These are phyloP conservation scores for Gaeumannomyces tritici DNA, from an alignment of 2,329 filamentous ascomycete genomes.

Conservation along the genomic window DNA sequence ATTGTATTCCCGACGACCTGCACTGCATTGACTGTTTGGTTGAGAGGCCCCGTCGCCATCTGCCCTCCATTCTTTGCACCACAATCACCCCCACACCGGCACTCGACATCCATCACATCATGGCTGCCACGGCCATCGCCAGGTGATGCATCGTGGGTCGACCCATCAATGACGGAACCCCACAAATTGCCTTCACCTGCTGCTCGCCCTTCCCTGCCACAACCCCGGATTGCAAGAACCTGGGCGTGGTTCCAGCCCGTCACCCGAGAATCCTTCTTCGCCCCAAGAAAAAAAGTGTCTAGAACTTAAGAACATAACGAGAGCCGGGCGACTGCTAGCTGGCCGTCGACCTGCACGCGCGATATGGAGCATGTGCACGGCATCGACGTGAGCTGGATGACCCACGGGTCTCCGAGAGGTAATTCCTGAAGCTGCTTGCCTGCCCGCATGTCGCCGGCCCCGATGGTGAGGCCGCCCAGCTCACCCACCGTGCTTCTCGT, in stretches of 20 bases:
- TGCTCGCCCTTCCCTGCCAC: background rate
- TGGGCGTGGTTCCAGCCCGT: background rate
- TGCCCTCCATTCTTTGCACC: background rate
- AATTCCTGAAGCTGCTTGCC: conserved; percentile 11
- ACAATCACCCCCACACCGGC: background rate
- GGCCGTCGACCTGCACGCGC: background rate
- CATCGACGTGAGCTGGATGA: conserved; percentile 85
- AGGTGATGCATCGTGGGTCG: background rate
- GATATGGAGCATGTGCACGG: conserved; percentile 71
- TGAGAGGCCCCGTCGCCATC: background rate
- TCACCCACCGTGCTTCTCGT: background rate
- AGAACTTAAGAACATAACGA: background rate
- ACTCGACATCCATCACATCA: background rate
- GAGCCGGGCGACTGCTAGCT: background rate
- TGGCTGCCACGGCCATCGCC: background rate
- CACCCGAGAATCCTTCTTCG: background rate
- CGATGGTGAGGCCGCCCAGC: background rate
- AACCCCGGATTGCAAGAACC: too few relatives aligned
- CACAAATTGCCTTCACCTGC: background rate
- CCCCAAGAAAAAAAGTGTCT: background rate
- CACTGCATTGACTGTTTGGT: background rate
- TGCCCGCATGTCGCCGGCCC: background rate
- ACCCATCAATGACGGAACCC: conserved; percentile 3
- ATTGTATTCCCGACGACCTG: background rate
- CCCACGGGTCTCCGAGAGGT: conserved; percentile 75